Base-by-base conservation (phyloP, 2,329 filamentous ascomycete species). In the Alternaria ventricosa region DNA sequence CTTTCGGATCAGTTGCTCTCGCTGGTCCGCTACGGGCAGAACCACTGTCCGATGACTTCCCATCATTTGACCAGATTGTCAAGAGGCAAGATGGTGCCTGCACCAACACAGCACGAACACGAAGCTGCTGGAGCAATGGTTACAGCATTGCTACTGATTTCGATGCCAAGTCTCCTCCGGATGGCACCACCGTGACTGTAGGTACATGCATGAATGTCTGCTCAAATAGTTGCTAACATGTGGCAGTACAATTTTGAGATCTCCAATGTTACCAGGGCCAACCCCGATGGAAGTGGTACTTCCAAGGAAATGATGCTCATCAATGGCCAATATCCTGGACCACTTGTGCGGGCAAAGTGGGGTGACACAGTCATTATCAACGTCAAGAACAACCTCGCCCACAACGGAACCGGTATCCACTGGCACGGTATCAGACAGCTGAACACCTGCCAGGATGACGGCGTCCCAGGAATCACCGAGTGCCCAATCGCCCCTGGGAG, bases 401-500 rank as follows among this genome's bases (percentile, higher is more conserved):
- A 84, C 57, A 84, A 86, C 55, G 85, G 84, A 30, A 86, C 84
- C 11, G 76, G 81, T 8, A 82, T 86, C 18, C 84, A 86, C 65
- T 86, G 82, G 82, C 85, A 87, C 63, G 85, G 85, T 30, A 73
- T 86, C 25, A 75, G 82, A 36, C 74, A 76, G 54, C 56, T 75
- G 43, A 74, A 75, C 60, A 66, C 71, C 71, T 68, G 78, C 70
- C 79, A 85, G 60, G 81, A 86, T 55, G 88, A 90, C 67, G 89
- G 89, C 57, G 87, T 89, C 5, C 79, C 79, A 27, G 84, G 83
- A 47, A 55, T 71, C 25, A 68, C 63, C 25, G 89, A 93, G 75
- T 93, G 90, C 67, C 90, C 90, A 1, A 88, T 92, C 64, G 82
- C 88, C 5, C 89, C 90, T 0, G 87, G 86, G 0, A 76, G 84